Evolutionary conservation across 257 asterid species (phyloP).

Genomic region (Nicotiana sylvestris): DNA sequence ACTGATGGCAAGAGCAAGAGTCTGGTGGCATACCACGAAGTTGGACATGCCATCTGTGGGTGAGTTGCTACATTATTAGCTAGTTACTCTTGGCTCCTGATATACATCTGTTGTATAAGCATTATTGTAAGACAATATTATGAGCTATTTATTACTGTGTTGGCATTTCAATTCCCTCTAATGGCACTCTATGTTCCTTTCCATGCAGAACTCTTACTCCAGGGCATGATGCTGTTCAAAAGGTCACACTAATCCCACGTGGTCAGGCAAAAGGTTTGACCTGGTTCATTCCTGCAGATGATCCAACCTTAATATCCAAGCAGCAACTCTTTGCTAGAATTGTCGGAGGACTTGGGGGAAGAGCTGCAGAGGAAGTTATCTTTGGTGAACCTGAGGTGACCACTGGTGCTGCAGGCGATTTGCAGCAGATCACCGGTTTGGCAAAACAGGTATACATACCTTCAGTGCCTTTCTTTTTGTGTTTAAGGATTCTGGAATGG

Average conservation of each 20-base stretch:
- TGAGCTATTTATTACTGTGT: background rate
- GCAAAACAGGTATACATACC: constrained; percentile 69
- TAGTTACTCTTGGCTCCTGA: background rate
- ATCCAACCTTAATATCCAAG: constrained; percentile 94
- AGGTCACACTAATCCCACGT: constrained; percentile 91
- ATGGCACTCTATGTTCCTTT: constrained; percentile 6
- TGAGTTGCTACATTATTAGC: constrained; percentile 28
- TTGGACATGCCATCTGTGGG: constrained; percentile 99
- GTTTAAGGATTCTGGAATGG: background rate
- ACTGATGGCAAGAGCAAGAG: constrained; percentile 99
- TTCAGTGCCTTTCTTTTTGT: background rate
- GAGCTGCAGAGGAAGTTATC: constrained; percentile 96
- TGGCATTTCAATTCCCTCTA: background rate
- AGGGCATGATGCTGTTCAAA: constrained; percentile 96
- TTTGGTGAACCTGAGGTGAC: constrained; percentile 98
- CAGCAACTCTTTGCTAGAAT: constrained; percentile 95
- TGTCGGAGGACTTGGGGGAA: constrained; percentile 98
- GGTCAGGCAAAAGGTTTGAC: constrained; percentile 99
- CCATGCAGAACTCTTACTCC: constrained; percentile 83
- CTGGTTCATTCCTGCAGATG: constrained; percentile 97
- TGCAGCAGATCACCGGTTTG: constrained; percentile 91
- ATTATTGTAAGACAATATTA: background rate
- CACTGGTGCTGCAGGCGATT: constrained; percentile 94
- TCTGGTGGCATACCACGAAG: constrained; percentile 98
- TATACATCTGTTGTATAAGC: background rate